Evolutionary conservation across 2,329 filamentous ascomycete species (phyloP).

Genomic region (Colletotrichum eremochloae): DNA sequence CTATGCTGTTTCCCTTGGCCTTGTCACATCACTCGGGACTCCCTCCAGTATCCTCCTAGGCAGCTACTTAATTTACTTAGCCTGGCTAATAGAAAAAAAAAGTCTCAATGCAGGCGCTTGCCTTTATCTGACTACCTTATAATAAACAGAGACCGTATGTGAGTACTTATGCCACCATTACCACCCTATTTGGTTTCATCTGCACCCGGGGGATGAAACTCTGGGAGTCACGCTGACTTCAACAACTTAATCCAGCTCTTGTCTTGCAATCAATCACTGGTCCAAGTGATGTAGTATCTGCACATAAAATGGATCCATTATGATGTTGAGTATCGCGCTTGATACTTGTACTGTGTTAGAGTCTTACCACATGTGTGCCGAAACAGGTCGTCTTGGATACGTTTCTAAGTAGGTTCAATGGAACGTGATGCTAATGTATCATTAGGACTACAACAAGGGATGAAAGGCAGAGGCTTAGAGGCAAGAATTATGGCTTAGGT

Average conservation of each 20-base stretch:
- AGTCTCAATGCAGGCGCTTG: background rate
- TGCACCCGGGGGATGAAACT: conserved; percentile 32
- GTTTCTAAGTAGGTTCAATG: no score
- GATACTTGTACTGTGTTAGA: no score
- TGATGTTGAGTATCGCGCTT: no score
- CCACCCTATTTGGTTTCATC: conserved; percentile 29
- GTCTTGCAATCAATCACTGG: background rate
- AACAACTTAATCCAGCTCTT: conserved; percentile 25
- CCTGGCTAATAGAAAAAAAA: conserved; percentile 20
- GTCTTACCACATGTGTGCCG: no score
- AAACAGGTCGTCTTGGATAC: no score
- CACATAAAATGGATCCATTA: background rate
- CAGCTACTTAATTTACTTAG: conserved; percentile 40
- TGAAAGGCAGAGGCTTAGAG: background rate
- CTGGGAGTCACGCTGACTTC: conserved; percentile 8
- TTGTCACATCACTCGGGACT: conserved; percentile 33
- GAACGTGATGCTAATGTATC: background rate
- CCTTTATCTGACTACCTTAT: background rate
- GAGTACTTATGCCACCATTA: conserved; percentile 14
- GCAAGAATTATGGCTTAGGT: conserved; percentile 11
- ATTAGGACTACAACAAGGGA: background rate
- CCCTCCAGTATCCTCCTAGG: conserved; percentile 24
- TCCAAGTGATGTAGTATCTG: background rate
- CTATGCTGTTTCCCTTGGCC: conserved; percentile 34
- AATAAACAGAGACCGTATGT: background rate